These are phyloP conservation scores for Spergularia marina DNA, from an alignment of 148 eudicot genomes.

Conservation along the genomic window DNA sequence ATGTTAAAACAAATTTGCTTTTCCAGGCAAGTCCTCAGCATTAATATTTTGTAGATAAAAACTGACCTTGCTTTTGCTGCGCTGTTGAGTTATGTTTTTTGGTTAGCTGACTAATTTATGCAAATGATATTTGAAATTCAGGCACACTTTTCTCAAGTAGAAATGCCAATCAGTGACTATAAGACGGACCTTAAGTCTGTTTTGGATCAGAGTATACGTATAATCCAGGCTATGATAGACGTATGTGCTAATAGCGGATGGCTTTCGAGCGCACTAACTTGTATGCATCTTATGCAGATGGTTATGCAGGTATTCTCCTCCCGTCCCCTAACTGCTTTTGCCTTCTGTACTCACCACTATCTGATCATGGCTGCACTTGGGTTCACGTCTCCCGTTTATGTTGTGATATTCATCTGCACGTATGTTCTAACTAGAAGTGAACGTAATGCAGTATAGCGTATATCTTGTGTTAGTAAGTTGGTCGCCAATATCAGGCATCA, in stretches of 20 bases:
- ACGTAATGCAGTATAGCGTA: no score
- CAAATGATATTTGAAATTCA: slow-evolving; percentile 32
- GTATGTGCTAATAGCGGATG: slow-evolving; percentile 97
- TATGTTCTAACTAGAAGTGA: no score
- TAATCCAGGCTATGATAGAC: slow-evolving; percentile 99
- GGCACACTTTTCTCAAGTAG: slow-evolving; percentile 95
- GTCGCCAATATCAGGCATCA: no score
- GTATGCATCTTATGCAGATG: slow-evolving; percentile 98
- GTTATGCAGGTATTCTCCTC: slow-evolving; percentile 74
- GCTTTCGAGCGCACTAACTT: slow-evolving; percentile 85
- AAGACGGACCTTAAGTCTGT: slow-evolving; percentile 94
- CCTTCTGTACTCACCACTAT: background rate
- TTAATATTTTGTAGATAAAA: background rate
- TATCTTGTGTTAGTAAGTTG: no score
- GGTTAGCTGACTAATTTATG: background rate
- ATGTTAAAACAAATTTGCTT: slow-evolving; percentile 90
- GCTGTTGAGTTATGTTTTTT: slow-evolving; percentile 3
- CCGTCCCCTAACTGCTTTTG: background rate
- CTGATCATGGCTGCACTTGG: background rate
- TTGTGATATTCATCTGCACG: no score
- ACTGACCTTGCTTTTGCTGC: background rate
- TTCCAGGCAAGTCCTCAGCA: slow-evolving; percentile 52
- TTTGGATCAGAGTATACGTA: slow-evolving; percentile 96
- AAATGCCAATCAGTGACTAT: slow-evolving; percentile 88
- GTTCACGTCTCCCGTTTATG: background rate